Evolutionary conservation across 1,139 yeast species (phyloP), one percentile per base, ranked within the genome.

Genomic region (Candida sp.): DNA sequence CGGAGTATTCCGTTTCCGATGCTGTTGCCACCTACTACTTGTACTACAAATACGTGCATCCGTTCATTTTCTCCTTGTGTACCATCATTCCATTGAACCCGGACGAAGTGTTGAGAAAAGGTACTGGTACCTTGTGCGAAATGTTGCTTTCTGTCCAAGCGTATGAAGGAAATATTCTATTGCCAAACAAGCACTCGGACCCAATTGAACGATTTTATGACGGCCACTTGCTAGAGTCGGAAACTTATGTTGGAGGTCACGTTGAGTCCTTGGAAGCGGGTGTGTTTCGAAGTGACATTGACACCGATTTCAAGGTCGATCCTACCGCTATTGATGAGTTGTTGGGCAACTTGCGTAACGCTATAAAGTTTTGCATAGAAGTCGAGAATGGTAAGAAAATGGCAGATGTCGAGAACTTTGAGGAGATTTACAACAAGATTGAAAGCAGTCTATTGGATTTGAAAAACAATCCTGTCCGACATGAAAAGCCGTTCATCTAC

Each of bases 231-330:
- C 69, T 96, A 37, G 98, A 93, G 63, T 88, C 97, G 1, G 99
- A 96, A 69, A 96, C 99, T 0, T 96, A 96, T 66, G 99, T 96
- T 23, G 99, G 99, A 56, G 99, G 99, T 2, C 99, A 96, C 62
- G 99, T 96, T 38, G 99, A 96, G 69, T 90, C 98, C 3, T 72
- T 96, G 51, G 99, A 96, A 67, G 98, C 99, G 5, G 99, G 99
- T 51, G 99, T 96, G 1, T 96, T 96, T 65, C 77, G 99, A 61
- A 88, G 96, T 53, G 99, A 96, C 66, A 78, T 94, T 42, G 82
- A 87, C 3, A 84, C 81, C 44, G 83, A 88, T 41, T 96, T 96
- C 69, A 82, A 79, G 42, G 77, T 96, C 32, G 98, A 93, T 61
- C 84, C 97, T 0, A 74, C 85, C 0, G 97, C 93, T 1, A 78